Base-by-base conservation (phyloP, 768 basidiomycete genomes). In the Vararia minispora region DNA sequence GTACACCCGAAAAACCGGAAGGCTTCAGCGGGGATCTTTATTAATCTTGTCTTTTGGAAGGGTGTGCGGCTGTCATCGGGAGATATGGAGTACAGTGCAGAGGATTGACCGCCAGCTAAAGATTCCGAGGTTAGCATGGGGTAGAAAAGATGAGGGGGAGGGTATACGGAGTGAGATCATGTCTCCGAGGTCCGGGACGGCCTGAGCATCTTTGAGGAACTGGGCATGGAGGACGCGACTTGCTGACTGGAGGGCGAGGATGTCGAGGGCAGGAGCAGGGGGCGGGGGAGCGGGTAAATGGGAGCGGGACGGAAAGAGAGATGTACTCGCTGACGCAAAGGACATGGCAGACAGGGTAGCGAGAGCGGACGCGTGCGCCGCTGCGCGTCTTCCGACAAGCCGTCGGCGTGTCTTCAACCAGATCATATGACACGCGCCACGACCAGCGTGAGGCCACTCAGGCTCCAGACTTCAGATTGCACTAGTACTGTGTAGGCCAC, bases 1-100 rank as follows among this genome's bases (percentile, higher is more conserved):
- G 37, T 35, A 83, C 84, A 76, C 48, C 79, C 76, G 56, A 80
- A 86, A 52, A 80, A 79, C 51, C 85, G 76, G 40, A 84, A 86
- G 37, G 86, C 62, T 5, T 71, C 71, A 40, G 86, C 84, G 12
- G 84, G 84, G 16, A 87, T 82, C n/a, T 73, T 69, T 47, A 84
- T 64, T 39, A 84, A 74, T 46, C 73, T 74, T 51, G 76, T 64
- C 56, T 85, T 86, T 59, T 85, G 83, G 53, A 80, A 87, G 1
- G 84, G 84, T 4, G 83, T 76, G 46, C 80, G 72, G 44, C 71
- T 72, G 53, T 87, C 84, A 43, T 86, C 80, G 2, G 81, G 74
- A 54, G 75, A 84, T 39, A 84, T 63, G 46, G 72, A 85, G 55
- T 88, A 87, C 7, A 75, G 71, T n/a, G 74, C 71, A n/a, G 83